Conservation (phyloP, 495 filamentous ascomycete species). For the Lindgomyces ingoldianus region DNA sequence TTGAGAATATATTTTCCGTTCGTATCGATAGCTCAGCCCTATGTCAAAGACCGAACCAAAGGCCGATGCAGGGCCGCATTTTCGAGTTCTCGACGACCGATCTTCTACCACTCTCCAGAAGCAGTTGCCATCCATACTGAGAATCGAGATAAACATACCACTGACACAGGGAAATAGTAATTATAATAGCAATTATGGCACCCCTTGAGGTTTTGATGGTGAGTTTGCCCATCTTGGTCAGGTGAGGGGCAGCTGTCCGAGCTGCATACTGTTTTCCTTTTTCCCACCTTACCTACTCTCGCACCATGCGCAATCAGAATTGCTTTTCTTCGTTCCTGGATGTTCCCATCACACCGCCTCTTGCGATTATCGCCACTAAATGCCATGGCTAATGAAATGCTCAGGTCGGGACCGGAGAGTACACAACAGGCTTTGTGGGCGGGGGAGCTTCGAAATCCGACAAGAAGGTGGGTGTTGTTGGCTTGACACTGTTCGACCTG, state of each 20-base stretch:
- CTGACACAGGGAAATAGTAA: background rate
- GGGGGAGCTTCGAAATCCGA: slow-evolving; percentile 39
- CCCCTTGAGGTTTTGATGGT: slow-evolving; percentile 89
- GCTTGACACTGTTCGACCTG: slow-evolving; percentile 85
- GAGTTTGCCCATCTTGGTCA: slow-evolving; percentile 36
- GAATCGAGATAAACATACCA: no score
- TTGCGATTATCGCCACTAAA: slow-evolving; percentile 31
- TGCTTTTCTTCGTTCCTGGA: slow-evolving; percentile 18
- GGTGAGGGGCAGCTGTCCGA: background rate
- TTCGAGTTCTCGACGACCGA: background rate
- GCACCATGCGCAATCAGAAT: slow-evolving; percentile 4
- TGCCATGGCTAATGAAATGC: slow-evolving; percentile 18
- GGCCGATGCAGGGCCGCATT: background rate
- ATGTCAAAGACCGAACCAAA: slow-evolving; percentile 12
- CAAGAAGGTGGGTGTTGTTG: slow-evolving; percentile 84
- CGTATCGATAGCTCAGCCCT: background rate
- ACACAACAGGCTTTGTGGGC: slow-evolving; percentile 65
- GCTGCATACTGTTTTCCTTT: slow-evolving; percentile 12
- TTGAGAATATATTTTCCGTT: slow-evolving; percentile 14
- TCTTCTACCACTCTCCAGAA: no score
- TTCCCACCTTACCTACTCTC: slow-evolving; percentile 6
- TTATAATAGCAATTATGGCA: slow-evolving; percentile 53
- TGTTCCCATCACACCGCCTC: slow-evolving; percentile 21
- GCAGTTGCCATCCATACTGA: background rate
- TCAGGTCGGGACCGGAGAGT: slow-evolving; percentile 87